Percentiles rank a stretch among this genome's conserved stretches.
Conservation (phyloP, 2,329 filamentous ascomycete species). For the Podosphaera xanthii region DNA sequence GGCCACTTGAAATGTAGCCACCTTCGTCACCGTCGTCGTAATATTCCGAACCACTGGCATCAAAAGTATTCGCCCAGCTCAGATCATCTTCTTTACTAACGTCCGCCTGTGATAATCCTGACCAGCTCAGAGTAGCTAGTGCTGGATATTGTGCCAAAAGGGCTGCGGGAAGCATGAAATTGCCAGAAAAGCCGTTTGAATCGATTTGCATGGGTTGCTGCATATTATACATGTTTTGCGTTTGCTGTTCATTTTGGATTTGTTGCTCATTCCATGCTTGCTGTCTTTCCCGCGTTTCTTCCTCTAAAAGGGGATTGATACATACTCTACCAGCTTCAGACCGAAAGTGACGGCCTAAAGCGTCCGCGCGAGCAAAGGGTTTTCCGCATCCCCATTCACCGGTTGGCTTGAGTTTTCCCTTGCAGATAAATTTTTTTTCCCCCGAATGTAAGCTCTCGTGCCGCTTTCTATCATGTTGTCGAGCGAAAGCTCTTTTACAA, state of each 20-base stretch:
- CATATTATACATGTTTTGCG: constrained; percentile 37
- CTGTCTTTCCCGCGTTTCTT: constrained; percentile 70
- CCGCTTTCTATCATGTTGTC: constrained; percentile 90
- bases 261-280: constrained; percentile 51
- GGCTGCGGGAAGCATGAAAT: constrained; percentile 61
- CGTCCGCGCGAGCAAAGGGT: constrained; percentile 85
- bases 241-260: constrained; percentile 44
- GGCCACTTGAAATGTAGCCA: constrained; percentile 33
- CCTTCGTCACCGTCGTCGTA: constrained; percentile 52
- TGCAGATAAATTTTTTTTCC: constrained; percentile 97
- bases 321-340: constrained; percentile 89
- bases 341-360: constrained; percentile 79
- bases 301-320: constrained; percentile 90
- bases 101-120: constrained; percentile 39
- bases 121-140: constrained; percentile 77
- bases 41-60: constrained; percentile 46
- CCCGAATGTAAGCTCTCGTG: constrained; percentile 91
- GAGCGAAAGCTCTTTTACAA: constrained; percentile 89
- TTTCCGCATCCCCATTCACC: constrained; percentile 83
- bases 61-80: constrained; percentile 62
- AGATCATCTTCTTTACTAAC: constrained; percentile 47
- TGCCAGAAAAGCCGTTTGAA: constrained; percentile 30
- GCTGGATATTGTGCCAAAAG: constrained; percentile 82
- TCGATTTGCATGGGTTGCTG: constrained; percentile 37
- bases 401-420: constrained; percentile 63